Conservation (phyloP, 176 grass and related monocot genomes). For the Carex cristatella region DNA sequence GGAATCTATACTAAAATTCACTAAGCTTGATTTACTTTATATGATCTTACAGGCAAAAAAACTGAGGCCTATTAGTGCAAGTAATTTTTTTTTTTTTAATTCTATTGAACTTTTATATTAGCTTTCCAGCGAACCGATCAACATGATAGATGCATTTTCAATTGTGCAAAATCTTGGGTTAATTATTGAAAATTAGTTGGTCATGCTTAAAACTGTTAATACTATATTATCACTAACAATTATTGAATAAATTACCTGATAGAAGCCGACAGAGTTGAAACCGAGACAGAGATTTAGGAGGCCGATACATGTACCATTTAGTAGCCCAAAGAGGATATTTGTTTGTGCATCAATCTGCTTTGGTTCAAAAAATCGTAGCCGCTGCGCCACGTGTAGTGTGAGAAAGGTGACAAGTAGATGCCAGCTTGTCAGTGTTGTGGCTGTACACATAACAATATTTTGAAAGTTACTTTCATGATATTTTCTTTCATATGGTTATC, state of each 20-base stretch:
- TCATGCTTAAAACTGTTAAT: background rate
- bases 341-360: conserved; percentile 68
- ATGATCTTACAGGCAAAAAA: background rate
- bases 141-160: background rate
- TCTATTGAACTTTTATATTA: background rate
- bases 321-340: conserved; percentile 67
- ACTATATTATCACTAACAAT: background rate
- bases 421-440: conserved; percentile 94
- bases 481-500: background rate
- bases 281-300: conserved; percentile 96
- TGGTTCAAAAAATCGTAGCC: conserved; percentile 73
- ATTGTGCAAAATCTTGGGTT: background rate
- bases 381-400: conserved; percentile 75
- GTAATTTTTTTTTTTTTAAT: background rate
- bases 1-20: background rate
- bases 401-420: conserved; percentile 88
- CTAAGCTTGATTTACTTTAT: background rate
- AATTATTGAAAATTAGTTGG: background rate
- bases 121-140: background rate
- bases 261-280: conserved; percentile 97
- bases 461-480: background rate
- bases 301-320: conserved; percentile 86
- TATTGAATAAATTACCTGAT: conserved; percentile 44
- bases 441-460: conserved; percentile 17
- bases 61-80: background rate